A percentile compares a stretch with the other conserved stretches of the same genome.
Conservation (phyloP, 257 asterid species). For the Haberlea rhodopensis region DNA sequence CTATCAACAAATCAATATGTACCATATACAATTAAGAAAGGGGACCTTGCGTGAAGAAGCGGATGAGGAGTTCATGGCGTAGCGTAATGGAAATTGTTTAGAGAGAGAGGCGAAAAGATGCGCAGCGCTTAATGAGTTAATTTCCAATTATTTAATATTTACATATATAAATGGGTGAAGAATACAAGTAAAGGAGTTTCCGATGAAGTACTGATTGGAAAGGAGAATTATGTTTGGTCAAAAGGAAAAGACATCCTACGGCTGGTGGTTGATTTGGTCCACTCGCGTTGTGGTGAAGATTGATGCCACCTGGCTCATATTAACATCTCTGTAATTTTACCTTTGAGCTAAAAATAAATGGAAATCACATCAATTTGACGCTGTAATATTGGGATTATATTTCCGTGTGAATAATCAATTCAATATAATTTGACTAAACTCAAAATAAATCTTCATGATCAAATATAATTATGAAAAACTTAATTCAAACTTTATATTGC, state of each 20-base stretch:
- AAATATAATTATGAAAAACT: no score
- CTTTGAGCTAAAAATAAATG: no score
- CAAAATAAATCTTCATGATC: no score
- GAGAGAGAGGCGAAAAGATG: conserved; percentile 26
- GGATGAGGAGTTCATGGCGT: conserved; percentile 52
- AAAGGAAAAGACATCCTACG: conserved; percentile 7
- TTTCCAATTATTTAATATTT: neutral
- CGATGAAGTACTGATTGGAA: no score
- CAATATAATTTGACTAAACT: no score
- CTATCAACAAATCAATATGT: neutral
- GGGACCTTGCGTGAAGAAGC: conserved; percentile 60
- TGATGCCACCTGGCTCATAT: conserved; percentile 1
- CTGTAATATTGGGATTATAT: no score
- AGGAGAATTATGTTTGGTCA: neutral
- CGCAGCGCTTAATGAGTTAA: conserved; percentile 5
- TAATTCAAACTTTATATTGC: no score
- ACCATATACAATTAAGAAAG: neutral
- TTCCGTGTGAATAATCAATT: no score
- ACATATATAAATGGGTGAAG: no score
- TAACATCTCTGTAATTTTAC: no score
- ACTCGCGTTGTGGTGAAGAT: conserved; percentile 10
- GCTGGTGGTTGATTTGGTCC: neutral
- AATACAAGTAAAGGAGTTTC: neutral
- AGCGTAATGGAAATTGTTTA: conserved; percentile 5
- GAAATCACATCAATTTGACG: no score